Percentiles rank a stretch among this genome's conserved stretches.
These are phyloP conservation scores for Athelia psychrophila DNA, from an alignment of 1,284 basidiomycete genomes.

Conservation along the genomic window DNA sequence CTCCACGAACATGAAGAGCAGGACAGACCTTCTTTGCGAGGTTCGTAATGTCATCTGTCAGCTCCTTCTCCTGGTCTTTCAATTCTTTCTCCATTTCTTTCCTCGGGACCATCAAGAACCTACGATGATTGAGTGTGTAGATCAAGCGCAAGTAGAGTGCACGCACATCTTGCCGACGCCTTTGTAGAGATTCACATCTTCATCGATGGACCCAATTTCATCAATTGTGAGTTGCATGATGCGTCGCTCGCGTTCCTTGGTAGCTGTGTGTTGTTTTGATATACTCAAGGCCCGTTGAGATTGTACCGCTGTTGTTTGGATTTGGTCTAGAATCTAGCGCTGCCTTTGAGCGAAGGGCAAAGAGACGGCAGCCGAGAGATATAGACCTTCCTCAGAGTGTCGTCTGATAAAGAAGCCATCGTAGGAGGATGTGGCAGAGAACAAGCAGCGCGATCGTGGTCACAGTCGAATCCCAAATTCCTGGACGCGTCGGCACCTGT, in stretches of 20 bases:
- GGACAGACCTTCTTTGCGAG: conserved; percentile 72
- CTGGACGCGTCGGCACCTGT: not conserved
- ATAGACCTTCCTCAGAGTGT: conserved; percentile 79
- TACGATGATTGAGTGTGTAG: conserved; percentile 25
- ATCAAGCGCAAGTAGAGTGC: not conserved
- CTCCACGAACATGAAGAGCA: conserved; percentile 5
- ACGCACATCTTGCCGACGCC: conserved; percentile 91
- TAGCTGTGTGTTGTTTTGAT: conserved; percentile 68
- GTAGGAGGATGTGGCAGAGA: conserved; percentile 8
- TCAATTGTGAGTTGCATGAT: conserved; percentile 86
- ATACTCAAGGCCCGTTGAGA: conserved; percentile 76
- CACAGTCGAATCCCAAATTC: conserved; percentile 14
- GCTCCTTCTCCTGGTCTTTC: conserved; percentile 72
- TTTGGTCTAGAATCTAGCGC: conserved; percentile 82
- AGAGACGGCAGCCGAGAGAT: not conserved
- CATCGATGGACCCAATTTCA: conserved; percentile 64
- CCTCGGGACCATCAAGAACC: conserved; percentile 89
- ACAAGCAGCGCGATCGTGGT: not conserved
- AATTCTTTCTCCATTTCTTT: conserved; percentile 75
- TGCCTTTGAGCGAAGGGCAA: conserved; percentile 9
- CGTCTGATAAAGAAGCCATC: conserved; percentile 81
- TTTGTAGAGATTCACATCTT: conserved; percentile 79
- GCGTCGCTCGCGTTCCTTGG: conserved; percentile 82
- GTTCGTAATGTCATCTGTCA: conserved; percentile 77
- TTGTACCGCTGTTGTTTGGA: conserved; percentile 81